Percentiles rank a stretch among this genome's conserved stretches.
Conservation (phyloP, 176 grass and related monocot genomes). For the Dendrocalamus sinicus region DNA sequence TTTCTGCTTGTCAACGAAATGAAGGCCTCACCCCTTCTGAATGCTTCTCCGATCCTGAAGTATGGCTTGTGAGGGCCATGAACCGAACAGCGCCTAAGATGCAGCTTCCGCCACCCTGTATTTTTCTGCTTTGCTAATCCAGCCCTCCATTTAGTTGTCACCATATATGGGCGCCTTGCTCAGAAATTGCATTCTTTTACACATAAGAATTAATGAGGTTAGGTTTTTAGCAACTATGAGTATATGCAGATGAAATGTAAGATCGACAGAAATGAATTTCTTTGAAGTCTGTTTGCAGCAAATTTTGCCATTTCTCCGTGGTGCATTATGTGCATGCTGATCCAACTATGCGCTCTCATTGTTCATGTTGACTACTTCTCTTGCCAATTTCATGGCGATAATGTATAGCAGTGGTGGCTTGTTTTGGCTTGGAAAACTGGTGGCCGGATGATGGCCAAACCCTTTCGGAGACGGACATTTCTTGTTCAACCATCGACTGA, state of each 20-base stretch:
- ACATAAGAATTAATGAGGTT: neutral
- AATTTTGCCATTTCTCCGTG: neutral
- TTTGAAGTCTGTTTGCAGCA: neutral
- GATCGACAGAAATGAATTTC: neutral
- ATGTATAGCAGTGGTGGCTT: neutral
- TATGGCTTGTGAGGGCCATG: too few species aligned
- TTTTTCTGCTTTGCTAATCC: neutral
- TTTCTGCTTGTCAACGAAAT: conserved; percentile 3
- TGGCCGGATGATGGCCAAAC: neutral
- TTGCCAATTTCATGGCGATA: neutral
- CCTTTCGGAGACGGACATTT: neutral
- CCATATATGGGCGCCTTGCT: neutral
- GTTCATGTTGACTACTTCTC: neutral
- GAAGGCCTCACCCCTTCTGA: neutral
- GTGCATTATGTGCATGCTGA: neutral
- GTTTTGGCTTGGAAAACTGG: neutral
- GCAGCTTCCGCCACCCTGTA: neutral
- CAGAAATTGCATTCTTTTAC: neutral
- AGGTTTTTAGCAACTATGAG: conserved; percentile 23
- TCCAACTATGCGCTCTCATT: neutral
- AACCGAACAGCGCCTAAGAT: too few species aligned
- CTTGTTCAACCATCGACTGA: neutral
- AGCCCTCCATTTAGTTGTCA: neutral
- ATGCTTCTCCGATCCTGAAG: conserved; percentile 10
- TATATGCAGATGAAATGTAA: neutral